Evolutionary conservation across 2,329 filamentous ascomycete genomes (phyloP).

Genomic region (Alternaria angustiovoidea): DNA sequence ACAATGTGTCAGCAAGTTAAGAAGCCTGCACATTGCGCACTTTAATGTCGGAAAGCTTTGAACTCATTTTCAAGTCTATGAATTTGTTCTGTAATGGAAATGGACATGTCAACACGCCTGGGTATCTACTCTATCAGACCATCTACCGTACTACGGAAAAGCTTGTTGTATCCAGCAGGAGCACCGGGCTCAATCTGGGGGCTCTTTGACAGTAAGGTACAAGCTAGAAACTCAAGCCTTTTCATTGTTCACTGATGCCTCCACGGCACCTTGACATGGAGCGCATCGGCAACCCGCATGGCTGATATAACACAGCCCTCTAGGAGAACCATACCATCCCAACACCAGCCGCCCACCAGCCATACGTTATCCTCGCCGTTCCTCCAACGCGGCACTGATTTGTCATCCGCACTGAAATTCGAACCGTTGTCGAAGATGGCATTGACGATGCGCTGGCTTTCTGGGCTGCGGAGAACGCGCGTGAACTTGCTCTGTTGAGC

Average conservation of each 20-base stretch:
- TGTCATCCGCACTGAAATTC: slow-evolving; percentile 20
- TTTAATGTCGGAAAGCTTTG: background rate
- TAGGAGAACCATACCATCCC: slow-evolving; percentile 70
- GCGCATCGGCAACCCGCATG: slow-evolving; percentile 62
- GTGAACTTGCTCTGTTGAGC: slow-evolving; percentile 61
- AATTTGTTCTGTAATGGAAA: background rate
- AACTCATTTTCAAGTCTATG: too few species aligned
- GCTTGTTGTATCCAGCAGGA: background rate
- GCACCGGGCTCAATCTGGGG: background rate
- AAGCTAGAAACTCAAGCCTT: too few species aligned
- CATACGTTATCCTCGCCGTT: slow-evolving; percentile 65
- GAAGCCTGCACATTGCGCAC: background rate
- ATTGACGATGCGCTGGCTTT: slow-evolving; percentile 60
- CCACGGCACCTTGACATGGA: slow-evolving; percentile 58
- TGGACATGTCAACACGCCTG: background rate
- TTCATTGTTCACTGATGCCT: background rate
- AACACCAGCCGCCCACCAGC: slow-evolving; percentile 68
- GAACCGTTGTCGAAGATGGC: slow-evolving; percentile 51
- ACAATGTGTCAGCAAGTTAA: background rate
- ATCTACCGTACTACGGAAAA: background rate
- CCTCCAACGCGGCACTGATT: slow-evolving; percentile 52
- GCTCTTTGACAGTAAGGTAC: background rate
- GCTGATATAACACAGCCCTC: slow-evolving; percentile 69
- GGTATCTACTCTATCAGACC: slow-evolving; percentile 1
- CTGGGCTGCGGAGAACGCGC: slow-evolving; percentile 60